phyloP scores from a whole-genome alignment of 768 basidiomycete species.

The Coprinopsis cinerea region DNA sequence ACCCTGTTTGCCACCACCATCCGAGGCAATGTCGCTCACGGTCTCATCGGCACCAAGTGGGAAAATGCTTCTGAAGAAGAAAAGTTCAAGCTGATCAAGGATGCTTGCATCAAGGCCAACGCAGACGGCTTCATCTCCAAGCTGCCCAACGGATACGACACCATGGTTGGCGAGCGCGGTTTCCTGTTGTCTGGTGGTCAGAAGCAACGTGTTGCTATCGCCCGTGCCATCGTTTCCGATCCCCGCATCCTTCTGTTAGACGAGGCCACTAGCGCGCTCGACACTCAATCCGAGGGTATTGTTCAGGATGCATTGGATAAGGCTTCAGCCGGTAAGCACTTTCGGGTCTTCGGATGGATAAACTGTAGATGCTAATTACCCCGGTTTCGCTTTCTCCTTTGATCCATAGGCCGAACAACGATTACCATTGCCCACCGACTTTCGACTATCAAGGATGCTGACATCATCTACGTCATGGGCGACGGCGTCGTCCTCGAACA shows the following conservation, averaged over 20 bases:
- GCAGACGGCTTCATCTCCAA: conserved; percentile 72
- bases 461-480: conserved; percentile 76
- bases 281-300: conserved; percentile 71
- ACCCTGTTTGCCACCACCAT: too few species aligned
- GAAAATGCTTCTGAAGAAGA: conserved; percentile 59
- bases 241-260: conserved; percentile 73
- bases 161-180: conserved; percentile 76
- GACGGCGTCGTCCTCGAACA: conserved; percentile 67
- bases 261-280: conserved; percentile 73
- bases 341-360: too few species aligned
- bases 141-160: conserved; percentile 69
- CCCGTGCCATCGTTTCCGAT: conserved; percentile 74
- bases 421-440: conserved; percentile 67
- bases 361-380: conserved; percentile 30
- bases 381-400: conserved; percentile 27
- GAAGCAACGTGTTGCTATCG: conserved; percentile 77
- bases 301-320: conserved; percentile 82
- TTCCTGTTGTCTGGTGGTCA: conserved; percentile 73
- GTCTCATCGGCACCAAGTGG: conserved; percentile 60
- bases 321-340: conserved; percentile 52
- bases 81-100: conserved; percentile 62
- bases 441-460: conserved; percentile 72
- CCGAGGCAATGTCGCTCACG: conserved; percentile 65
- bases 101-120: conserved; percentile 75
- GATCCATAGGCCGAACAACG: conserved; percentile 47